These are phyloP conservation scores for Ceratocystis huliohia DNA, from an alignment of 2,329 filamentous ascomycete species.

Conservation along the genomic window DNA sequence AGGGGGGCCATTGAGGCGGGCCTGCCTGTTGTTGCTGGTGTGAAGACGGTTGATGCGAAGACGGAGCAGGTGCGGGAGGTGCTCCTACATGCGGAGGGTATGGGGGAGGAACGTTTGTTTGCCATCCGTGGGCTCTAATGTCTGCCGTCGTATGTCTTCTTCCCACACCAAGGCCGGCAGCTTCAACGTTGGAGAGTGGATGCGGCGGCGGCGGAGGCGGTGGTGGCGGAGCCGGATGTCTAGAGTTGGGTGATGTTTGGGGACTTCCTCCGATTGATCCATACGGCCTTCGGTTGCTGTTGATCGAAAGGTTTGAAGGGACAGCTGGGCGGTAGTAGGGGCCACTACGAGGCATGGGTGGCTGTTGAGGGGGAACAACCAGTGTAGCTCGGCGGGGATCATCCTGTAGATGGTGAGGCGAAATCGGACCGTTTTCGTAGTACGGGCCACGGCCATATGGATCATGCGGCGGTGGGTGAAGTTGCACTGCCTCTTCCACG, in stretches of 20 bases:
- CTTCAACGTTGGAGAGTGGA: constrained; percentile 49
- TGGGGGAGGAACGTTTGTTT: constrained; percentile 30
- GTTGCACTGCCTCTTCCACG: constrained; percentile 49
- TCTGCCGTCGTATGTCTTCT: constrained; percentile 91
- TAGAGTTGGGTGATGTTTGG: constrained; percentile 55
- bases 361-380: constrained; percentile 41
- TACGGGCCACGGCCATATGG: constrained; percentile 53
- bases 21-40: constrained; percentile 34
- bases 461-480: constrained; percentile 50
- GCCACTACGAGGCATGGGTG: constrained; percentile 33
- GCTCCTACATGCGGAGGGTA: constrained; percentile 25
- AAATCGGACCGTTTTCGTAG: constrained; percentile 65
- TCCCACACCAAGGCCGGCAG: constrained; percentile 49
- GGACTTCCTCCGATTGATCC: constrained; percentile 68
- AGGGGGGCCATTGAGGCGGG: constrained; percentile 42
- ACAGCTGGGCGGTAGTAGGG: constrained; percentile 63
- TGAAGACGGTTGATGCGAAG: constrained; percentile 42
- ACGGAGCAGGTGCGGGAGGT: constrained; percentile 44
- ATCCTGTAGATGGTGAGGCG: constrained; percentile 80
- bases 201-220: constrained; percentile 54
- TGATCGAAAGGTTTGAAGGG: constrained; percentile 64
- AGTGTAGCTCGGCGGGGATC: constrained; percentile 64
- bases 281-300: constrained; percentile 61
- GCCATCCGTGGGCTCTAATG: constrained; percentile 66
- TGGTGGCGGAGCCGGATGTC: constrained; percentile 44